phyloP scores from a whole-genome alignment of 768 basidiomycete genomes.

The Leccinum disarticulatum region DNA sequence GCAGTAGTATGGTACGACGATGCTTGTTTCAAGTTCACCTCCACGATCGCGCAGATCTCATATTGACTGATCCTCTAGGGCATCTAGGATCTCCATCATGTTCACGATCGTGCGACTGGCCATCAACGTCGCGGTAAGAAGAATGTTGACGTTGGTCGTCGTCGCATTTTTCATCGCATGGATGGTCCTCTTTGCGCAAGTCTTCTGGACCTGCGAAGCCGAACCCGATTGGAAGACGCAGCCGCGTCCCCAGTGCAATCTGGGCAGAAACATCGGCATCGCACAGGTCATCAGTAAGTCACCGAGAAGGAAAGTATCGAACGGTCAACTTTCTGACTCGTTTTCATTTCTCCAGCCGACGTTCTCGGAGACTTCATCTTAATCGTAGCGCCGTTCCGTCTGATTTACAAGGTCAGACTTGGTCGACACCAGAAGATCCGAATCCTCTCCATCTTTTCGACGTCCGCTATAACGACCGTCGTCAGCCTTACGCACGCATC shows the following conservation, averaged over 20 bases:
- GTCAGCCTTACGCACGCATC: not conserved
- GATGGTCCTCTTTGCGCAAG: conserved; percentile 6
- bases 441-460: conserved; percentile 6
- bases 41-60: not conserved
- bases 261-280: not conserved
- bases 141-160: not conserved
- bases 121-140: not conserved
- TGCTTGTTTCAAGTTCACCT: not conserved
- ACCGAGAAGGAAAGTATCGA: not conserved
- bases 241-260: not conserved
- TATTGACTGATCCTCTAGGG: not conserved
- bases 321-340: not conserved
- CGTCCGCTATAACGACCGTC: conserved; percentile 4
- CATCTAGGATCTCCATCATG: conserved; percentile 1
- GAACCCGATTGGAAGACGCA: conserved; percentile 5
- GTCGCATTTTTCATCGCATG: not conserved
- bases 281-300: not conserved
- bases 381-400: not conserved
- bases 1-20: conserved; percentile 3
- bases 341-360: conserved; percentile 1
- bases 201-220: conserved; percentile 6
- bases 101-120: conserved; percentile 7
- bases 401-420: conserved; percentile 2
- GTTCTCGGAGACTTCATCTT: conserved; percentile 2
- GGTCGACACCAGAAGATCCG: conserved; percentile 2